Base-by-base conservation (phyloP, 805 yeast species). In the Yarrowia sp. region DNA sequence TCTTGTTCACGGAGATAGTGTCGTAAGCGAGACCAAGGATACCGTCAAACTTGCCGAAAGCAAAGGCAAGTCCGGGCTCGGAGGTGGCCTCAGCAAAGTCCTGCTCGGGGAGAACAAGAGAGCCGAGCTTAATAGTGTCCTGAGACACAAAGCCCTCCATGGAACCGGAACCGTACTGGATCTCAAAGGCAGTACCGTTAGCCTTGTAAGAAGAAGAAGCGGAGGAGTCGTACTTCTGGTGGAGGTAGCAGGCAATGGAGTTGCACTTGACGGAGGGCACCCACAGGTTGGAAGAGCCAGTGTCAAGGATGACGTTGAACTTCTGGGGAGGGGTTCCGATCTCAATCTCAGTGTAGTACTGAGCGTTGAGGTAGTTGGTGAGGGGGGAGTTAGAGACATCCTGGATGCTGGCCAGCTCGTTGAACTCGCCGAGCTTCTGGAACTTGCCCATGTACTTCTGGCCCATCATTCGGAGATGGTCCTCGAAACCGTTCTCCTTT, bases 1-100 rank as follows among this genome's bases (percentile, higher is more conserved):
- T 85, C 73, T 85, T 83, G 81, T 92, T 82, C 64, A 90, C 97
- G 16, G 98, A 84, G 70, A 95, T 92, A 63, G 97, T 82, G 78
- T 90, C 90, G 79, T 93, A 95, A 69, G 90, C 99, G 70, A 95
- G 84, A 70, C 99, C 99, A 68, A 95, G 81, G 70, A 95, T 92
- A 79, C 99, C 99, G 76, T 95, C 99, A 76, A 95, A 95, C 79
- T 95, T 93, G 77, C 97, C 99, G 78, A 95, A 95, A 62, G 99
- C 98, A 80, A 95, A 95, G 0, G 98, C 95, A 70, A 95, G 83
- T 65, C 99, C 99, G 46, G 98, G 98, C 81, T 95, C 99, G 71
- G 85, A 84, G 66, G 99, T 95, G 68, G 97, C 93, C 82, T 95
- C 99, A 67, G 96, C 98, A 75, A 95, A 95, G 75, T 88, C 96